These are phyloP conservation scores for Podaxis sp. DNA, from an alignment of 768 basidiomycete species.

Conservation along the genomic window DNA sequence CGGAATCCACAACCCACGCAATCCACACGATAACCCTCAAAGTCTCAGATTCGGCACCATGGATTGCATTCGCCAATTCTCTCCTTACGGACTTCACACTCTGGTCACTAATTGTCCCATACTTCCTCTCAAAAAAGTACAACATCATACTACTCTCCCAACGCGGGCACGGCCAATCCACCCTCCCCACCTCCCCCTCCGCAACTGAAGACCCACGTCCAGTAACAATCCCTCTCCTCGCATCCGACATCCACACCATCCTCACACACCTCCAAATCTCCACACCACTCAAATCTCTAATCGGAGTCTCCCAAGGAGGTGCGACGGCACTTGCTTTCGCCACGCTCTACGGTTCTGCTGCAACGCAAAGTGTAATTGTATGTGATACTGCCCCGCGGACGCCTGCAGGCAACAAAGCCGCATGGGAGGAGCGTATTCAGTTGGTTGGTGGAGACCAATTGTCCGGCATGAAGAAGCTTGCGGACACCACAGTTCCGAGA, in stretches of 20 bases:
- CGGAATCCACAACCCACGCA: slow-evolving; percentile 22
- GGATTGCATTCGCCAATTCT: slow-evolving; percentile 49
- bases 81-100: slow-evolving; percentile 43
- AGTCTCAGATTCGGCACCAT: slow-evolving; percentile 35
- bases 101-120: slow-evolving; percentile 43
- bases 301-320: slow-evolving; percentile 54
- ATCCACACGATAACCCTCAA: slow-evolving; percentile 40
- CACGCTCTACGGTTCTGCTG: slow-evolving; percentile 25
- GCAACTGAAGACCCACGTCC: slow-evolving; percentile 1
- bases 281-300: slow-evolving; percentile 35
- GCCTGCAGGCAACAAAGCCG: slow-evolving; percentile 39
- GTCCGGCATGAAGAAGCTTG: slow-evolving; percentile 38
- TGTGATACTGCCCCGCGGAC: slow-evolving; percentile 45
- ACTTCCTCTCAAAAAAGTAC: slow-evolving; percentile 30
- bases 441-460: slow-evolving; percentile 27
- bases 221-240: slow-evolving; percentile 40
- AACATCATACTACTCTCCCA: slow-evolving; percentile 50
- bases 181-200: slow-evolving; percentile 20
- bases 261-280: slow-evolving; percentile 20
- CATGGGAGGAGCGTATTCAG: slow-evolving; percentile 44
- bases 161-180: slow-evolving; percentile 47
- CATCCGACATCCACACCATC: slow-evolving; percentile 38
- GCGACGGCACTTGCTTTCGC: slow-evolving; percentile 45
- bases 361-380: slow-evolving; percentile 36
- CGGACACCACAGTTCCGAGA: slow-evolving; percentile 35